Evolutionary conservation across 805 yeast genomes (phyloP).

Genomic region (Saccharomycopsis fodiens): DNA sequence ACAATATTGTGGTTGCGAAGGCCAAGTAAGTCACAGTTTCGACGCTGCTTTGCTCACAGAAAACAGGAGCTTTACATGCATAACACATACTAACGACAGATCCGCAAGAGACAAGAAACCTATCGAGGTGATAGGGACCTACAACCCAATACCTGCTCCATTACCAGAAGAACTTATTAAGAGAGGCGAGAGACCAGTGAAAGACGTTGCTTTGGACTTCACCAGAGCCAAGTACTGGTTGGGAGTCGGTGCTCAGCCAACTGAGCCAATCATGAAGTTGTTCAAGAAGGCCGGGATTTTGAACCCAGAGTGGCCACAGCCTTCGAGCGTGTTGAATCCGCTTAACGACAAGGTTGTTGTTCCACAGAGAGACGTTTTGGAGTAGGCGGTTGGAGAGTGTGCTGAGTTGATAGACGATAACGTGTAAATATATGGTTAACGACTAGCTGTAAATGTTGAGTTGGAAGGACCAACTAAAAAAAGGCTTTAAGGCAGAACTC

Average conservation of each 20-base stretch:
- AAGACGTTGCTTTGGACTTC: conserved; percentile 80
- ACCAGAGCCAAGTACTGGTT: conserved; percentile 91
- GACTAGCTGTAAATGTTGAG: too few relatives aligned
- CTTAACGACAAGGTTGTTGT: conserved; percentile 5
- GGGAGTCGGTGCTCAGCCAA: conserved; percentile 95
- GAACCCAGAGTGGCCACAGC: conserved; percentile 50
- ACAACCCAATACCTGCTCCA: conserved; percentile 75
- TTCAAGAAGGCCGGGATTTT: conserved; percentile 73
- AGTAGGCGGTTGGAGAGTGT: too few relatives aligned
- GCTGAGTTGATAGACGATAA: too few relatives aligned
- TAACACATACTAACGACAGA: conserved; percentile 23
- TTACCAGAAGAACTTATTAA: conserved; percentile 43
- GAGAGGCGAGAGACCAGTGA: conserved; percentile 51
- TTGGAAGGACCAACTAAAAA: too few relatives aligned
- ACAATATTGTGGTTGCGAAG: conserved; percentile 86
- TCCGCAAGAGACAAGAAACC: conserved; percentile 86
- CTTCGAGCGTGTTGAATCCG: conserved; percentile 32
- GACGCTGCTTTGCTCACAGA: neutral
- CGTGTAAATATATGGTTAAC: too few relatives aligned
- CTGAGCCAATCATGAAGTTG: conserved; percentile 68
- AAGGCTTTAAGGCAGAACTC: too few relatives aligned
- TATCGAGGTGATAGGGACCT: conserved; percentile 91
- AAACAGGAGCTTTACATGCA: neutral
- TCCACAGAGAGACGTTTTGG: conserved; percentile 15
- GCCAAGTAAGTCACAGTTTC: conserved; percentile 30